phyloP scores from a whole-genome alignment of 257 asterid genomes.

The Solanum neorickii region DNA sequence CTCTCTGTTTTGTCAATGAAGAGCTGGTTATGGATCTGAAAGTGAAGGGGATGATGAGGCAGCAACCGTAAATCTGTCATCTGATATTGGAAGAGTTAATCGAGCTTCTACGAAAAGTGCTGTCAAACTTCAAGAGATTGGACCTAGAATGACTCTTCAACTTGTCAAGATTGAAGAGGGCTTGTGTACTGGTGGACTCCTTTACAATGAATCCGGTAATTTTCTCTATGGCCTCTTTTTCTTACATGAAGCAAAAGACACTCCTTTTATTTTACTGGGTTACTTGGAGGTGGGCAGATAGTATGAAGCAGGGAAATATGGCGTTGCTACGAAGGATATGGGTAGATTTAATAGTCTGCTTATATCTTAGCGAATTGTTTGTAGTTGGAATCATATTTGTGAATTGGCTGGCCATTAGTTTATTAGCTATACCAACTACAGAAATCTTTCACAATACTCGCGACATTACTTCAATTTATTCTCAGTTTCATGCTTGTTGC shows the following conservation, averaged over 20 bases:
- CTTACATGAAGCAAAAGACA: neutral
- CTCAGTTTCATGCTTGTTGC: neutral
- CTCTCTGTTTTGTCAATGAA: conserved; percentile 5
- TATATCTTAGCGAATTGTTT: neutral
- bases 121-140: conserved; percentile 85
- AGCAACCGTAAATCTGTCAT: conserved; percentile 62
- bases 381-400: neutral
- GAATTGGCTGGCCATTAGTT: neutral
- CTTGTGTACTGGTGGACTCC: conserved; percentile 64
- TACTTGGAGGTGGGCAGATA: neutral
- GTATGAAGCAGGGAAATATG: neutral
- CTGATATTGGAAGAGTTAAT: conserved; percentile 68
- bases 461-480: neutral
- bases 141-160: conserved; percentile 86
- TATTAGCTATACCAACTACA: neutral
- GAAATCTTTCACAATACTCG: neutral
- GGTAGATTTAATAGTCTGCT: neutral
- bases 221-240: neutral
- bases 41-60: conserved; percentile 95
- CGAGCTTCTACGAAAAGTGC: conserved; percentile 80
- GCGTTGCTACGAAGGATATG: neutral
- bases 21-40: conserved; percentile 96
- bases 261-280: neutral
- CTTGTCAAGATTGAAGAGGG: conserved; percentile 74
- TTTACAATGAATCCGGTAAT: conserved; percentile 21